A percentile compares a stretch with the other conserved stretches of the same genome.
Conservation (phyloP, 306 rosid species). For the Datisca glomerata region DNA sequence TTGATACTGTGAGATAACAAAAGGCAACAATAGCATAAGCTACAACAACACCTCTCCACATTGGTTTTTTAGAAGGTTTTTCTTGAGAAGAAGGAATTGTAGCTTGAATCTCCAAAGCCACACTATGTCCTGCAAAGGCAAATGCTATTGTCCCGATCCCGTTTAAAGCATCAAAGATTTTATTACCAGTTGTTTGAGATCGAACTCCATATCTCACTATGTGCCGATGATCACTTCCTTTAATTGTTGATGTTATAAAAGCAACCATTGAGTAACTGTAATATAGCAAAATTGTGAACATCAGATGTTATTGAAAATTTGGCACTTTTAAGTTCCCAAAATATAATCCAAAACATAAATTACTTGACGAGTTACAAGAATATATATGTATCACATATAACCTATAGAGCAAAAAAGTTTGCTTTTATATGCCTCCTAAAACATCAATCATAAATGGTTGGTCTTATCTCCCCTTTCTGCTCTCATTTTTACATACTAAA, state of each 20-base stretch:
- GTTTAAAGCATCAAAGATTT: constrained; percentile 28
- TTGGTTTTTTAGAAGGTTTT: constrained; percentile 39
- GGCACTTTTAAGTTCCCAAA: too few relatives aligned
- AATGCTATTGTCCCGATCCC: constrained; percentile 62
- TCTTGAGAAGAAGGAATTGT: constrained; percentile 51
- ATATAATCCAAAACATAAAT: too few relatives aligned
- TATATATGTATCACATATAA: too few relatives aligned
- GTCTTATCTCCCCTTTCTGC: too few relatives aligned
- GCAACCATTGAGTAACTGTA: constrained; percentile 42
- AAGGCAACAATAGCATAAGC: constrained; percentile 38
- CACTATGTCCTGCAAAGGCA: constrained; percentile 64
- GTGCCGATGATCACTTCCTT: constrained; percentile 12
- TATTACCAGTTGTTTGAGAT: constrained; percentile 16
- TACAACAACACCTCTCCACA: constrained; percentile 49
- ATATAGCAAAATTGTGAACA: not conserved
- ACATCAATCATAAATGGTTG: too few relatives aligned
- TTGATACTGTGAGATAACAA: constrained; percentile 38
- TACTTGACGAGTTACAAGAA: too few relatives aligned
- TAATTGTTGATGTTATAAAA: constrained; percentile 19
- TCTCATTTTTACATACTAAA: too few relatives aligned
- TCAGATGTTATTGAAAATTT: too few relatives aligned
- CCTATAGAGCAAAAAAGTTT: too few relatives aligned
- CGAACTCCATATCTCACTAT: constrained; percentile 21
- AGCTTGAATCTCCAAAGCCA: constrained; percentile 57
- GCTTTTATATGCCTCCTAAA: too few relatives aligned